phyloP scores from a whole-genome alignment of 2,329 filamentous ascomycete genomes.

The Penicillium sp. region DNA sequence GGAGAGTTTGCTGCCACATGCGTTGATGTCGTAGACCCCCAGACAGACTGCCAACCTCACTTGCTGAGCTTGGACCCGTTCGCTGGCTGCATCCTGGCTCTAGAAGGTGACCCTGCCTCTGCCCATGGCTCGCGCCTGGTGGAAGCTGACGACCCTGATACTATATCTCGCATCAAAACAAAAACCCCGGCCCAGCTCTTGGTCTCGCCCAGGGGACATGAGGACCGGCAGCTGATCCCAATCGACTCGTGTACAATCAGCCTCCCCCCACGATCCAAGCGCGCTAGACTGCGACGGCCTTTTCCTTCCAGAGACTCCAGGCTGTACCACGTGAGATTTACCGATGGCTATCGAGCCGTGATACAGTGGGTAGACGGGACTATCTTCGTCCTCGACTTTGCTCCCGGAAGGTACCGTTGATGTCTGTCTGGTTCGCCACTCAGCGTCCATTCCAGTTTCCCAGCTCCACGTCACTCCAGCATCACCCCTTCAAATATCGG shows the following conservation, averaged over 20 bases:
- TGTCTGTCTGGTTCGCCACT: not conserved
- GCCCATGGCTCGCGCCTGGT: not conserved
- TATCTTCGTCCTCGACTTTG: not conserved
- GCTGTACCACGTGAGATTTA: not conserved
- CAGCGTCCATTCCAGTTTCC: not conserved
- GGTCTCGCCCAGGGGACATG: not conserved
- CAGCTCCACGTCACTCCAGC: not conserved
- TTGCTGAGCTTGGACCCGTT: not conserved
- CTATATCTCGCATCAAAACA: not conserved
- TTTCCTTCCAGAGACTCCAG: not conserved
- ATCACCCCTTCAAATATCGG: not conserved
- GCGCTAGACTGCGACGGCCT: not conserved
- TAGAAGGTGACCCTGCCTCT: not conserved
- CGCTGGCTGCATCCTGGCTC: not conserved
- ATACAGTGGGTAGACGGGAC: not conserved
- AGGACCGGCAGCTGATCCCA: not conserved
- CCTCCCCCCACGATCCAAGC: not conserved
- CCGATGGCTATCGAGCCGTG: not conserved
- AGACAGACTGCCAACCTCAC: not conserved
- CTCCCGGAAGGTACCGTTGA: not conserved
- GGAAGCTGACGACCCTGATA: not conserved
- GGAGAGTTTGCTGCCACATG: not conserved
- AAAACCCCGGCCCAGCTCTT: not conserved
- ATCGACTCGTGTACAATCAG: not conserved
- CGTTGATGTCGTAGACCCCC: not conserved